Base-by-base conservation (phyloP, 2,329 filamentous ascomycete genomes). In the Ophiostoma sp. region DNA sequence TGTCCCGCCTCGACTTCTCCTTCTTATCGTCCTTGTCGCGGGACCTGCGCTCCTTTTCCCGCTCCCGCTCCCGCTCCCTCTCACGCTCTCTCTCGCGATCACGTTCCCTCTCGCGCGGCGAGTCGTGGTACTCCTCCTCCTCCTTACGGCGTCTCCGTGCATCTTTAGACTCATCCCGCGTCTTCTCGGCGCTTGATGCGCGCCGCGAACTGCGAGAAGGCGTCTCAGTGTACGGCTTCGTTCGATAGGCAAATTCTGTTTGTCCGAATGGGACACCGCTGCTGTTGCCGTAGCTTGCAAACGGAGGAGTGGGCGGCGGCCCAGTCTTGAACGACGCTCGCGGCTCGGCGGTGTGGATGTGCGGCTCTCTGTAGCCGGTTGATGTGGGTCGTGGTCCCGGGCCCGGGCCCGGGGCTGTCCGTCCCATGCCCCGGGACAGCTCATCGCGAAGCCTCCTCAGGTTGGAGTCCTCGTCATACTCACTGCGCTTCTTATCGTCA, bases 391-490 rank as follows among this genome's bases (percentile, higher is more conserved):
- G 81, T 1, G 68, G 67, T 20, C 82, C 80, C 0, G 84, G 67
- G n/a, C 82, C 80, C 0, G 84, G 81, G 3, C 79, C 57, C 0
- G 84, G 81, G 3, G 79, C 57, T 33, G 57, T 78, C 71, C 81
- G 81, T 72, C 80, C 75, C 75, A 82, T 80, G 73, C 78, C 78
- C 75, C 81, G 79, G 68, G 76, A 75, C 73, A 81, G 76, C 74
- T 86, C 80, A 79, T 86, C 87, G 77, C 85, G 85, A 76, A 92
- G 80, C 77, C 89, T 87, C 68, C 86, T 87, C 73, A 94, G 79
- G 75, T 84, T 87, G 72, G 90, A 83, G 77, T 89, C 86, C 68
- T 93, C 88, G 79, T 98, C 93, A 79, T 97, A 97, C 74, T 89
- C 88, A 71, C 83, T 80, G 72, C 92, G 85, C 77, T 89, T 87